A percentile compares a stretch with the other conserved stretches of the same genome.
phyloP scores from a whole-genome alignment of 2,329 filamentous ascomycete species.

The Beauveria brongniartii region DNA sequence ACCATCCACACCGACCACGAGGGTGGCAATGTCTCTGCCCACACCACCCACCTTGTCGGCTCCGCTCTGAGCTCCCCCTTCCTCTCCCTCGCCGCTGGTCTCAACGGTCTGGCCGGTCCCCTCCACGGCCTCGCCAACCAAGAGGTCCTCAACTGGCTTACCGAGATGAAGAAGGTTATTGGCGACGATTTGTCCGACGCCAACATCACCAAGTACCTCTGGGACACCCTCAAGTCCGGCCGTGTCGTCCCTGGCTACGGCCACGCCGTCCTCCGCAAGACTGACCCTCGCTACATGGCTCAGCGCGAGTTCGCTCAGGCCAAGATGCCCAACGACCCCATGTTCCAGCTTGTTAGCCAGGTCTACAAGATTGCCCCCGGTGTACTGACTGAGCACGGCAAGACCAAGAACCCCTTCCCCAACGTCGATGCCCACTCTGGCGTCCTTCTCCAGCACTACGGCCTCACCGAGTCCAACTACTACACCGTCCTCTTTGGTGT shows the following conservation, averaged over 20 bases:
- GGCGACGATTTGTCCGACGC: constrained; percentile 94
- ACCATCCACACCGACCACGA: constrained; percentile 99
- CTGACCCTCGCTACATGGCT: constrained; percentile 95
- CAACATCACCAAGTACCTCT: constrained; percentile 97
- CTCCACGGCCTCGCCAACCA: constrained; percentile 99
- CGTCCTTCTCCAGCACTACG: constrained; percentile 99
- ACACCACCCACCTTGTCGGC: constrained; percentile 97
- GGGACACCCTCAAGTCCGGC: constrained; percentile 90
- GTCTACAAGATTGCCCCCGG: constrained; percentile 99
- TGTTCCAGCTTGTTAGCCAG: constrained; percentile 99
- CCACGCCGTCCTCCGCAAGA: constrained; percentile 99
- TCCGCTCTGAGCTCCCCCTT: constrained; percentile 94
- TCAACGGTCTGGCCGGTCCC: constrained; percentile 96
- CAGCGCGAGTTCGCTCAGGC: constrained; percentile 91
- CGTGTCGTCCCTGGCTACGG: constrained; percentile 98
- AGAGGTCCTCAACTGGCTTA: constrained; percentile 98
- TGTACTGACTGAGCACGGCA: constrained; percentile 98
- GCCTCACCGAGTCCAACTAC: constrained; percentile 97
- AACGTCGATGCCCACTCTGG: constrained; percentile 99
- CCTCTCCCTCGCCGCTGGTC: constrained; percentile 90
- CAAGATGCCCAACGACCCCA: constrained; percentile 92
- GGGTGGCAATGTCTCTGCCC: constrained; percentile 96
- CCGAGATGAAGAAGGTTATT: constrained; percentile 94
- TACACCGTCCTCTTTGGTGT: constrained; percentile 99
- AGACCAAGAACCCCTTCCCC: constrained; percentile 99